Evolutionary conservation across 2,329 filamentous ascomycete species (phyloP).

Genomic region (Clonostachys byssicola): DNA sequence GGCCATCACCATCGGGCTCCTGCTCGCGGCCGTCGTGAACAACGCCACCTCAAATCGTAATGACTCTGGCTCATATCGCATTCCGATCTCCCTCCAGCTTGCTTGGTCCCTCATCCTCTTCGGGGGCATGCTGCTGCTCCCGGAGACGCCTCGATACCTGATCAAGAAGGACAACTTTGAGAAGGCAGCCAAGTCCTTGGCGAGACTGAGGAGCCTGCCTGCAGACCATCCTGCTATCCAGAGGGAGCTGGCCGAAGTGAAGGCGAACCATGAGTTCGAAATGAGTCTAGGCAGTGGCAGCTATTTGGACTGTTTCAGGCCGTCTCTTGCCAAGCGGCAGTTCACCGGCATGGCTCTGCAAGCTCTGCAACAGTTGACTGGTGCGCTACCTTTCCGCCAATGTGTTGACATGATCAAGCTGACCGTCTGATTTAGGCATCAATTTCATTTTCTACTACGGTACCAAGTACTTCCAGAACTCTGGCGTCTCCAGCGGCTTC

Average conservation of each 20-base stretch:
- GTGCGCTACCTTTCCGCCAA: neutral
- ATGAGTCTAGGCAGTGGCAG: conserved; percentile 4
- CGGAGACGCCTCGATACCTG: conserved; percentile 69
- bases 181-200: conserved; percentile 39
- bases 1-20: conserved; percentile 65
- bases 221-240: conserved; percentile 3
- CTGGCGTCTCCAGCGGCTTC: conserved; percentile 27
- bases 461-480: conserved; percentile 32
- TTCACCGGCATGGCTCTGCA: conserved; percentile 49
- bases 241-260: conserved; percentile 41
- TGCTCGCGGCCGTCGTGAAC: conserved; percentile 62
- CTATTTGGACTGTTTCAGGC: conserved; percentile 48
- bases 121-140: conserved; percentile 60
- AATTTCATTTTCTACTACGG: conserved; percentile 28
- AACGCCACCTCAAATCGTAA: conserved; percentile 52
- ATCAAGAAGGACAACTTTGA: conserved; percentile 56
- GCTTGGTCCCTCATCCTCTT: conserved; percentile 66
- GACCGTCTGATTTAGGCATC: conserved; percentile 28
- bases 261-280: conserved; percentile 62
- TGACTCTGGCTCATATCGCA: conserved; percentile 56
- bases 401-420: neutral
- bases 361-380: conserved; percentile 34
- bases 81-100: conserved; percentile 62
- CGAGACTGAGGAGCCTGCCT: conserved; percentile 1
- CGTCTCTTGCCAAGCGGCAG: conserved; percentile 4